Percentiles rank a stretch among this genome's conserved stretches.
phyloP scores from a whole-genome alignment of 371 early-diverging fungal species.

The Dichotomocladium elegans region DNA sequence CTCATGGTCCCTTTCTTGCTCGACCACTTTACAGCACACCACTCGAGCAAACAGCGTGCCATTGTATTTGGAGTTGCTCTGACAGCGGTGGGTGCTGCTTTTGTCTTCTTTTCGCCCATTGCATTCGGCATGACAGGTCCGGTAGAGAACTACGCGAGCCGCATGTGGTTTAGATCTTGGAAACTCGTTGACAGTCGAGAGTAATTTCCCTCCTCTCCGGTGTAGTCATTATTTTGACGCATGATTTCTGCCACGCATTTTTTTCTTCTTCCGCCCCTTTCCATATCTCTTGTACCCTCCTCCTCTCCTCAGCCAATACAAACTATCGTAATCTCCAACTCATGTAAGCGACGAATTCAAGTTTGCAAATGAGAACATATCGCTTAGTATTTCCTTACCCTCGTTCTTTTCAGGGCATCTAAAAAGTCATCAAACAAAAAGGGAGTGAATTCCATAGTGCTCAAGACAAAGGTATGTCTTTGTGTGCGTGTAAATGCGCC shows the following conservation, averaged over 20 bases:
- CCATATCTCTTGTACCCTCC: no score
- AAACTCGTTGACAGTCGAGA: neutral
- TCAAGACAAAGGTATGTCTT: conserved; percentile 1
- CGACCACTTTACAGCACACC: conserved; percentile 58
- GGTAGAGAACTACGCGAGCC: conserved; percentile 44
- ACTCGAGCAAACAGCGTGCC: conserved; percentile 10
- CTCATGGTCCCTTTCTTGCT: conserved; percentile 70
- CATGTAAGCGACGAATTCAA: no score
- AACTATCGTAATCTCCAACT: no score
- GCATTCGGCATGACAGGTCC: conserved; percentile 84
- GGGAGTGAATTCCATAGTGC: neutral
- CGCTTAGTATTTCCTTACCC: no score
- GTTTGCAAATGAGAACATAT: no score
- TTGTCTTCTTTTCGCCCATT: conserved; percentile 77
- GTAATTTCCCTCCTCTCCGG: no score
- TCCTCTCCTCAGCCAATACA: no score
- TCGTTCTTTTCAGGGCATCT: no score
- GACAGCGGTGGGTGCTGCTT: conserved; percentile 45
- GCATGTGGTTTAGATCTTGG: conserved; percentile 55
- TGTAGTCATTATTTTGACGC: no score
- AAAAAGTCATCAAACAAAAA: conserved; percentile 9
- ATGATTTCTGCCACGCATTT: no score
- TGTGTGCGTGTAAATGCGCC: neutral
- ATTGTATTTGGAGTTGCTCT: conserved; percentile 45
- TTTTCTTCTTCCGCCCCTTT: no score